Evolutionary conservation across 2,329 filamentous ascomycete species (phyloP).

Genomic region (Epichloe typhina): DNA sequence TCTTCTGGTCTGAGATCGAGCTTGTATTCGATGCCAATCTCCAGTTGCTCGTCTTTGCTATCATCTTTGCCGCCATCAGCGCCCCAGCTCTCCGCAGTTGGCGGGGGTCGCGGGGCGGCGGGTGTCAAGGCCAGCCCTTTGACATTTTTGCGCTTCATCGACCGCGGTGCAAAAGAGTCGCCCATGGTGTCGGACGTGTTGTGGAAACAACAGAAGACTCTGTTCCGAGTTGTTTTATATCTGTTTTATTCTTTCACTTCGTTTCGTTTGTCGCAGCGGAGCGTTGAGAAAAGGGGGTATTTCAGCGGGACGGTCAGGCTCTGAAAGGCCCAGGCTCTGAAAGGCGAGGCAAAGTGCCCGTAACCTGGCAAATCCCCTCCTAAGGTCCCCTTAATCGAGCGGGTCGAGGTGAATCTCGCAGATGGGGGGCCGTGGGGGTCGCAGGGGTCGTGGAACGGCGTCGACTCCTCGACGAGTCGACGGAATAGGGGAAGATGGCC

Average conservation of each 20-base stretch:
- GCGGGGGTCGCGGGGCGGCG: conserved; percentile 56
- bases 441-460: neutral
- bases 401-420: neutral
- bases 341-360: neutral
- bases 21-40: conserved; percentile 96
- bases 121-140: conserved; percentile 86
- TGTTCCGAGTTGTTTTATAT: neutral
- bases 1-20: conserved; percentile 86
- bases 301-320: neutral
- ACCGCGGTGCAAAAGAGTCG: conserved; percentile 52
- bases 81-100: conserved; percentile 57
- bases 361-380: neutral
- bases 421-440: neutral
- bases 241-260: no score
- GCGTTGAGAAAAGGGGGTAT: neutral
- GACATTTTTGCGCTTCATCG: conserved; percentile 98
- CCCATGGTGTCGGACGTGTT: conserved; percentile 33
- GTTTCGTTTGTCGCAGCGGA: neutral
- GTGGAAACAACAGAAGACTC: neutral
- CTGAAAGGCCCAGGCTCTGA: neutral
- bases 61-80: conserved; percentile 47
- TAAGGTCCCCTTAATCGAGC: neutral
- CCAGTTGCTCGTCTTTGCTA: conserved; percentile 51
- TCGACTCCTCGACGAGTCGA: neutral
- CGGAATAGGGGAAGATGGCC: neutral